Percentiles rank a stretch among this genome's conserved stretches.
Evolutionary conservation across 164 flowering plant genomes (phyloP).

Genomic region (Paratinospora sagittata): DNA sequence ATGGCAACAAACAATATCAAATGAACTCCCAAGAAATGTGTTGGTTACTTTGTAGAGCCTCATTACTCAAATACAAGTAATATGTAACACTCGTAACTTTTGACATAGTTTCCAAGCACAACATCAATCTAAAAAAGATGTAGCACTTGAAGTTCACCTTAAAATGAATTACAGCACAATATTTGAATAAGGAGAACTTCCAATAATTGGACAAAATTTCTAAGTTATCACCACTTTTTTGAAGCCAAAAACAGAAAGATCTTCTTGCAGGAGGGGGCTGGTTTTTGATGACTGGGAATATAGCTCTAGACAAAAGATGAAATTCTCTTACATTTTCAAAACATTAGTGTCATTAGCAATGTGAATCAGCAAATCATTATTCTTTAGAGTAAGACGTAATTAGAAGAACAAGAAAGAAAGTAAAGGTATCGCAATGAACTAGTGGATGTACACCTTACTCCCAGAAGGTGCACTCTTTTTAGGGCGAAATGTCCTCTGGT

Average conservation of each 20-base stretch:
- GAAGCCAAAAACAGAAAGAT: neutral
- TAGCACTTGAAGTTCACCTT: too few relatives aligned
- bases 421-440: neutral
- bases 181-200: neutral
- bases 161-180: neutral
- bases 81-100: too few relatives aligned
- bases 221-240: neutral
- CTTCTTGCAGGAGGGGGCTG: neutral
- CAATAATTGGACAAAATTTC: neutral
- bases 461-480: constrained; percentile 96
- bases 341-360: neutral
- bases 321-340: neutral
- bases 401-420: neutral
- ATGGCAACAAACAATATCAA: neutral
- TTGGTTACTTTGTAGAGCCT: neutral
- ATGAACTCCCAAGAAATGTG: neutral
- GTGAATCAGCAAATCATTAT: neutral
- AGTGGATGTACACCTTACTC: constrained; percentile 66
- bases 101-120: too few relatives aligned
- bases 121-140: too few relatives aligned
- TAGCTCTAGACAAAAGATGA: neutral
- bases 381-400: neutral
- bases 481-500: constrained; percentile 90
- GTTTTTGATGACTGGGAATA: too few relatives aligned
- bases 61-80: neutral